Evolutionary conservation across 345 rosid species (phyloP), one percentile per base, ranked within the genome.

Genomic region (Euphorbia pulcherrima): DNA sequence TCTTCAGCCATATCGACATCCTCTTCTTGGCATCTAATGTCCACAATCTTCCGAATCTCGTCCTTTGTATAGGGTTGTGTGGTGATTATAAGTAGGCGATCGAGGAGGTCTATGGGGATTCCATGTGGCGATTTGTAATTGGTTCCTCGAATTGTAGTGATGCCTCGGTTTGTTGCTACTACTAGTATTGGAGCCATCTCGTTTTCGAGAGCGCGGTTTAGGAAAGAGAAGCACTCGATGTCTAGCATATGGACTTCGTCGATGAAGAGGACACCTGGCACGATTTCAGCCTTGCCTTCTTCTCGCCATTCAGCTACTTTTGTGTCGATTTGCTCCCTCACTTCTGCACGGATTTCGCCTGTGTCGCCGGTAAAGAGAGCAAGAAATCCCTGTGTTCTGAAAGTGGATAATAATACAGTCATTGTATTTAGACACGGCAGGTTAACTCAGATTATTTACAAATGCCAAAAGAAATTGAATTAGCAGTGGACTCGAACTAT

Each of bases 191-290:
- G 97, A 60, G 99, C 89, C 97, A 91, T 91, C 74, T 94, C 99
- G 72, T 88, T 94, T 77, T 93, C 99, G 1, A 93, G 84, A 62
- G 97, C 98, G 65, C 98, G 87, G 76, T 93, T 90, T 33, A 90
- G 83, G 86, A 93, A 93, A 18, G 99, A 94, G 88, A 94, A 94
- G 80, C 99, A 94, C 83, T 94, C 99, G 0, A 94, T 90, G 64
- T 94, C 99, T 51, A 94, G 96, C 97, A 91, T 91, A 85, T 94
- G 99, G 26, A 91, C 96, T 71, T 94, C 99, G 57, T 94, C 96
- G 6, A 94, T 94, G 83, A 94, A 94, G 69, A 91, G 91, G 46
- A 94, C 99, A 58, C 97, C 97, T 0, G 99, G 99, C 30, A 94
- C 97, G 55, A 89, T 88, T 75, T 91, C 97, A 0, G 97, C 99